Evolutionary conservation across 2,329 filamentous ascomycete species (phyloP).

Genomic region (Fusarium chlamydosporum): DNA sequence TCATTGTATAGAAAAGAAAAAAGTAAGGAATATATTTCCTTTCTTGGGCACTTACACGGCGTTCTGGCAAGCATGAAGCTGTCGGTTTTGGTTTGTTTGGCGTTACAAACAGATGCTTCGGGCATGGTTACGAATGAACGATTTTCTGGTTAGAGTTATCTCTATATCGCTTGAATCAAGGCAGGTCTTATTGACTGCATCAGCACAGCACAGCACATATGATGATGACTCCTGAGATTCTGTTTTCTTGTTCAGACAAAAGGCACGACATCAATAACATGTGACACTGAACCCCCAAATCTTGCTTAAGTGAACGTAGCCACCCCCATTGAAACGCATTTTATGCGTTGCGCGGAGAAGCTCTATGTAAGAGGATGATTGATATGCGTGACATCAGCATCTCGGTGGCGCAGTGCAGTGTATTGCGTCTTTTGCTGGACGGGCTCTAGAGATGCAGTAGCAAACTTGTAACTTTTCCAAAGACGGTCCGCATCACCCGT

Average conservation of each 20-base stretch:
- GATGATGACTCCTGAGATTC: slow-evolving; percentile 1
- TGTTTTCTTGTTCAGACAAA: slow-evolving; percentile 3
- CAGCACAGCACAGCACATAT: slow-evolving; percentile 2
- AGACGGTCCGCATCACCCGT: no score
- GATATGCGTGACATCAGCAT: slow-evolving; percentile 5
- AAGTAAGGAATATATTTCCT: slow-evolving; percentile 36
- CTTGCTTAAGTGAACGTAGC: slow-evolving; percentile 5
- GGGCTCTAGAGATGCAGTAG: neutral
- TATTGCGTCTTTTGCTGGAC: slow-evolving; percentile 3
- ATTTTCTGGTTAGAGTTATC: slow-evolving; percentile 40
- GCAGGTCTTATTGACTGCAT: slow-evolving; percentile 28
- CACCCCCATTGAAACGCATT: neutral
- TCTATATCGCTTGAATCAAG: slow-evolving; percentile 40
- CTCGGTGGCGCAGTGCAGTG: slow-evolving; percentile 22
- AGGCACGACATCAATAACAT: slow-evolving; percentile 25
- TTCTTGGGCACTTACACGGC: slow-evolving; percentile 29
- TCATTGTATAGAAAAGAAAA: slow-evolving; percentile 58
- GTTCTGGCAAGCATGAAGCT: slow-evolving; percentile 41
- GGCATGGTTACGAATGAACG: slow-evolving; percentile 48
- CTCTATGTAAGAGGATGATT: slow-evolving; percentile 2
- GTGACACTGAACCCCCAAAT: slow-evolving; percentile 6
- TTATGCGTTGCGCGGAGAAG: neutral
- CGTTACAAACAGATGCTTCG: slow-evolving; percentile 39
- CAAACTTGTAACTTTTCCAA: neutral
- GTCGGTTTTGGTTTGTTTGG: slow-evolving; percentile 31